Base-by-base conservation (phyloP, 2,329 filamentous ascomycete species). In the Thermothelomyces thermophilus region DNA sequence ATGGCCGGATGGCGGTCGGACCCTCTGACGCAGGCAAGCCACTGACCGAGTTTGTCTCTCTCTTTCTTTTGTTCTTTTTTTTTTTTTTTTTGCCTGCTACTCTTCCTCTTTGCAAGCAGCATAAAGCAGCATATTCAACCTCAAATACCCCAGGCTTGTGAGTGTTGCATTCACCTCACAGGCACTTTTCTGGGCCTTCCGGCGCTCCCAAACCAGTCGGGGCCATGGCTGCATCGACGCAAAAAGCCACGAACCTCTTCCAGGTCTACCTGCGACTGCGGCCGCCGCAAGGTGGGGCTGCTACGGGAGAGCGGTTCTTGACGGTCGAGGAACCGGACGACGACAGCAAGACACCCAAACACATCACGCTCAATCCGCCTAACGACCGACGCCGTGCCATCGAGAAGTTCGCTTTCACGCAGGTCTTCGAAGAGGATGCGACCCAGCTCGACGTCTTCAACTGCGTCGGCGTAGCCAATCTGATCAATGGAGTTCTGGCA, bases 401-500 rank as follows among this genome's bases (percentile, higher is more conserved):
- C 31, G 93, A 98, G 67, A 89, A 86, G 64, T 98, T 97, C 65
- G 87, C 84, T 1, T 98, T 98, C 64, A 98, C 93, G 0, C 82
- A 82, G 55, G 90, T 98, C 1, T 96, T 97, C 60, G 86, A 94
- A 60, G 90, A 97, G 63, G 76, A 86, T 61, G 83, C 89, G 1
- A 80, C 79, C 6, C 93, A 98, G 64, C 73, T 93, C 24, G 89
- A 96, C 62, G 70, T 98, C 9, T 96, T 98, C 64, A 78, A 88
- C 57, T 84, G 84, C 62, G 87, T 86, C 0, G 84, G 85, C 20
- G 80, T 95, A 39, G 71, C 86, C 13, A 76, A 81, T 1, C 73
- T 96, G 37, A 78, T 96, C 6, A 83, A 91, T 60, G 89, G 88
- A 17, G 90, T 95, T 3, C 65, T 98, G 36, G 84, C 84, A 6